A percentile compares a stretch with the other conserved stretches of the same genome.
Conservation (phyloP, 169 alveolate species). For the Plasmodium vivax region DNA sequence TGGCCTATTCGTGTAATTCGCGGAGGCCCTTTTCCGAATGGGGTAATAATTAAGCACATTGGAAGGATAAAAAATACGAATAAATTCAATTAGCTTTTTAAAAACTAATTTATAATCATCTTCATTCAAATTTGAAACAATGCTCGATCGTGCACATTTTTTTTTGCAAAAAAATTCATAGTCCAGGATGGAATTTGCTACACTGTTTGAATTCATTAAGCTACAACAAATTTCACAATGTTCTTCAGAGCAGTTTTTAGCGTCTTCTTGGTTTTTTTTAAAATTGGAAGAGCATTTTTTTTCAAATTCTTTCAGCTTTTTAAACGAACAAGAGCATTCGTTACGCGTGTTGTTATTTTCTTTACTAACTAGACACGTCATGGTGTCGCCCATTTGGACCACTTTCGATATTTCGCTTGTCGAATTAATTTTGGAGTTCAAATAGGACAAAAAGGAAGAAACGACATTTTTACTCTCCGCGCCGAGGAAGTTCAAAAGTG, state of each 20-base stretch:
- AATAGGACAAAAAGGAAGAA: slow-evolving; percentile 37
- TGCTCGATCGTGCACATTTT: slow-evolving; percentile 53
- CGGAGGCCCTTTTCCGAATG: slow-evolving; percentile 7
- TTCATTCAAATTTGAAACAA: slow-evolving; percentile 18
- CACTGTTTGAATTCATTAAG: slow-evolving; percentile 26
- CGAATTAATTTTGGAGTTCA: slow-evolving; percentile 54
- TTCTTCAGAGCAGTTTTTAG: slow-evolving; percentile 71
- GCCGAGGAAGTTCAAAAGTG: slow-evolving; percentile 2
- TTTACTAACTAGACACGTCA: slow-evolving; percentile 42
- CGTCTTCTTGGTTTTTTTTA: slow-evolving; percentile 72
- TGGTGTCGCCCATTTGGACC: slow-evolving; percentile 47
- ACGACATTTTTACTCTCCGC: slow-evolving; percentile 47
- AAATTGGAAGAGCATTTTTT: slow-evolving; percentile 61
- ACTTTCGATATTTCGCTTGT: slow-evolving; percentile 61
- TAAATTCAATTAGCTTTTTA: slow-evolving; percentile 63
- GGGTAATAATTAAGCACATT: slow-evolving; percentile 43
- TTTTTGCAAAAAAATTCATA: slow-evolving; percentile 62
- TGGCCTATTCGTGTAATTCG: slow-evolving; percentile 32
- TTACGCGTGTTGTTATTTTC: slow-evolving; percentile 6
- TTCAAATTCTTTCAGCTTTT: slow-evolving; percentile 55
- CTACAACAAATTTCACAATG: slow-evolving; percentile 75
- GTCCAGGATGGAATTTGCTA: slow-evolving; percentile 40
- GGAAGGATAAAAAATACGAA: slow-evolving; percentile 66
- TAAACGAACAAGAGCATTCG: slow-evolving; percentile 73
- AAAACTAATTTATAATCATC: slow-evolving; percentile 65